Evolutionary conservation across 2,329 filamentous ascomycete species (phyloP).

Genomic region (Alternaria sp.): DNA sequence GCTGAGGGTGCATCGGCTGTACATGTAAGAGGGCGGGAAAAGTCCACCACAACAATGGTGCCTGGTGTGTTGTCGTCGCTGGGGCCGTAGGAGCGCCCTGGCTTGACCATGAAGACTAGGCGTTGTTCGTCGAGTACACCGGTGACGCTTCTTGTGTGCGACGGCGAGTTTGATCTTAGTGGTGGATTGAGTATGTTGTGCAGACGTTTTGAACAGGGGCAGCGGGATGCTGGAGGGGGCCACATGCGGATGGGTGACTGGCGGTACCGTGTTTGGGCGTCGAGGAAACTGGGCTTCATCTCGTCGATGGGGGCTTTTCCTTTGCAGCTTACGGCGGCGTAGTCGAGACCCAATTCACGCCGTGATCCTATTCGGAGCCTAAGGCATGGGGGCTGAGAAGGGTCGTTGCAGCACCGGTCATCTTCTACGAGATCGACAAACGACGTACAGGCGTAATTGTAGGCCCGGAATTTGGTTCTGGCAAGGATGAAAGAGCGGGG

Average conservation of each 20-base stretch:
- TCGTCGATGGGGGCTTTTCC: conserved; percentile 16
- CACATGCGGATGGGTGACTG: conserved; percentile 47
- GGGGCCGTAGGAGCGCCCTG: conserved; percentile 32
- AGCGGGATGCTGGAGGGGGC: conserved; percentile 42
- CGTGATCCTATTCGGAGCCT: conserved; percentile 62
- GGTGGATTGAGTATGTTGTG: conserved; percentile 48
- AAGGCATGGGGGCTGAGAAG: conserved; percentile 49
- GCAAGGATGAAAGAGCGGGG: conserved; percentile 60
- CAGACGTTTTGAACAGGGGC: conserved; percentile 40
- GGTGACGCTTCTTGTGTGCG: conserved; percentile 32
- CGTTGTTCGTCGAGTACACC: conserved; percentile 45
- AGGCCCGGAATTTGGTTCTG: conserved; percentile 64
- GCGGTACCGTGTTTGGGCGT: conserved; percentile 33
- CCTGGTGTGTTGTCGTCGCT: conserved; percentile 34
- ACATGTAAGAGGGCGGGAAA: conserved; percentile 29
- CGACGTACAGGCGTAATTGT: conserved; percentile 62
- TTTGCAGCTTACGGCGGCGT: conserved; percentile 4
- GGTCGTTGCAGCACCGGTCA: conserved; percentile 49
- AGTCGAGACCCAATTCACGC: conserved; percentile 43
- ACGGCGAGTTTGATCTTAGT: conserved; percentile 14
- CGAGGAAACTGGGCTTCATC: conserved; percentile 12
- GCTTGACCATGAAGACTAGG: conserved; percentile 48
- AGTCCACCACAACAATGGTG: conserved; percentile 46
- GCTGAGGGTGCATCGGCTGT: neutral
- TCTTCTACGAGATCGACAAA: conserved; percentile 70